phyloP scores from a whole-genome alignment of 169 alveolate species.

The Plasmodium gallinaceum region DNA sequence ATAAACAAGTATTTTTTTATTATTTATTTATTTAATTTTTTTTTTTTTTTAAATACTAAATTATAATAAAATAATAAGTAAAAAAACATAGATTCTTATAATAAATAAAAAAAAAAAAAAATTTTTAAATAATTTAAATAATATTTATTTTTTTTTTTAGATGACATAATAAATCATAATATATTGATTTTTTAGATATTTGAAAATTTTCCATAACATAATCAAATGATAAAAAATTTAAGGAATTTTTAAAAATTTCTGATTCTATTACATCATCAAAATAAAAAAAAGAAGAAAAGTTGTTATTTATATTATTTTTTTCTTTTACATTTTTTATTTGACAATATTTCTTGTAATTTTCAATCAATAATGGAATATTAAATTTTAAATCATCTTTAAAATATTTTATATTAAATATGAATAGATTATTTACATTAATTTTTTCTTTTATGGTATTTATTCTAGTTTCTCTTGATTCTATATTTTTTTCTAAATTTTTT shows the following conservation, averaged over 20 bases:
- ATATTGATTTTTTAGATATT: constrained; percentile 26
- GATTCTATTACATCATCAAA: constrained; percentile 12
- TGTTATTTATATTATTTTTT: background rate
- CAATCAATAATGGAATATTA: background rate
- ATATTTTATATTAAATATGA: background rate
- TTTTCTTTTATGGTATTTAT: background rate
- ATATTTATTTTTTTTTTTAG: constrained; percentile 2
- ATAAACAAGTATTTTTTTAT: too few relatives aligned
- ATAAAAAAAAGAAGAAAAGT: background rate
- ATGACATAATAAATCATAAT: constrained; percentile 14
- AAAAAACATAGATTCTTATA: background rate
- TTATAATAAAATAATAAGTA: background rate
- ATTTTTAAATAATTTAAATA: too few relatives aligned
- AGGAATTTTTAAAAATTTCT: constrained; percentile 14
- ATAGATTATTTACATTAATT: background rate
- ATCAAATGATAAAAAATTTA: constrained; percentile 37
- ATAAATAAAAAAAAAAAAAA: too few relatives aligned
- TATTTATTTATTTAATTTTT: too few relatives aligned
- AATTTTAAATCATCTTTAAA: background rate
- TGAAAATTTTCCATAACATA: constrained; percentile 13
- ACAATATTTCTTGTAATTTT: background rate
- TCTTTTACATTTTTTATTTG: background rate
- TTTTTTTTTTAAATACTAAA: too few relatives aligned
- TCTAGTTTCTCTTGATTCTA: background rate
- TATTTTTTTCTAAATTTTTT: background rate